Conservation (phyloP, 345 rosid genomes). For the Sisymbrium altissimum region DNA sequence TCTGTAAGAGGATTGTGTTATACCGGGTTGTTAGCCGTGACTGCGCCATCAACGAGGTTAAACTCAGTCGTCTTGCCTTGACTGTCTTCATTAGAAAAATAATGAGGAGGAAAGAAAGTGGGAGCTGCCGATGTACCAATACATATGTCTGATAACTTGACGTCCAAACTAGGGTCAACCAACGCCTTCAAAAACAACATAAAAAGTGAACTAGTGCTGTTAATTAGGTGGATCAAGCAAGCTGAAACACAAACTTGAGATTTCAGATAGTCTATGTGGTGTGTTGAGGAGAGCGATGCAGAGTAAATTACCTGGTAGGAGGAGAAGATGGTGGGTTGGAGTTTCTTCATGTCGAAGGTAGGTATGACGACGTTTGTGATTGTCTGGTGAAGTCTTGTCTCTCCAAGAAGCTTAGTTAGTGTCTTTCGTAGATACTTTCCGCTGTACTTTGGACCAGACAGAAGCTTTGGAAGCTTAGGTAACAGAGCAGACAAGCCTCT, state of each 20-base stretch:
- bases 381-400: slow-evolving; percentile 49
- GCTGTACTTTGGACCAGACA: slow-evolving; percentile 63
- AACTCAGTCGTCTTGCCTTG: slow-evolving; percentile 44
- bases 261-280: background rate
- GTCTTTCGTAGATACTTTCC: slow-evolving; percentile 53
- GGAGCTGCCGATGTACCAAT: slow-evolving; percentile 74
- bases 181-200: slow-evolving; percentile 30
- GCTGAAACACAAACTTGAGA: background rate
- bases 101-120: slow-evolving; percentile 56
- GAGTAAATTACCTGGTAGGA: slow-evolving; percentile 45
- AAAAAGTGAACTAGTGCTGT: background rate
- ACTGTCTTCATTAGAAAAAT: slow-evolving; percentile 46
- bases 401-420: slow-evolving; percentile 33
- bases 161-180: slow-evolving; percentile 41
- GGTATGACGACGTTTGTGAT: slow-evolving; percentile 65
- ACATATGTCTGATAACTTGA: slow-evolving; percentile 60
- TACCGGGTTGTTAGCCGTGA: slow-evolving; percentile 75
- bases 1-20: background rate
- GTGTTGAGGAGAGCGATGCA: background rate
- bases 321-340: slow-evolving; percentile 67
- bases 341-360: slow-evolving; percentile 64
- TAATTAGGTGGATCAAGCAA: background rate
- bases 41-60: slow-evolving; percentile 67
- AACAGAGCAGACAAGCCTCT: slow-evolving; percentile 38
- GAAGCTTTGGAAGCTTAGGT: slow-evolving; percentile 37